Base-by-base conservation (phyloP, 1,284 basidiomycete species). In the Melampsora larici-populina region DNA sequence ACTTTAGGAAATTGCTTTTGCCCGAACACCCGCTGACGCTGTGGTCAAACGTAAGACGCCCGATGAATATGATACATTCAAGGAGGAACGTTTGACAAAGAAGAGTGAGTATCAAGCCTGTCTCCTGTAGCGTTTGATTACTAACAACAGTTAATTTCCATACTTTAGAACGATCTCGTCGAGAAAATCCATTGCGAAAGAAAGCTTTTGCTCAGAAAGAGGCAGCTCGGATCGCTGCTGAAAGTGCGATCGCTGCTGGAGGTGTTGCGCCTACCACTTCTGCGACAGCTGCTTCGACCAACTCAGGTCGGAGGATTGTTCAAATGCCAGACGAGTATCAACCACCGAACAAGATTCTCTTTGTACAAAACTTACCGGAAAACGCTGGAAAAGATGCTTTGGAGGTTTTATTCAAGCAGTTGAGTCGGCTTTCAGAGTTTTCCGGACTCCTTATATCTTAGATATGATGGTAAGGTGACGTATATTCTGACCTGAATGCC, bases 251-350 rank as follows among this genome's bases (percentile, higher is more conserved):
- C 68, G 40, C 68, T 68, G 26, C 64, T 29, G 48, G 49, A 15
- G 62, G 51, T 9, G 76, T 71, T 46, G 62, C 51, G 3, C 48
- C 79, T 6, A 26, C 63, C n/a, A 33, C 63, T n/a, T 40, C 80
- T 29, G 33, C 40, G 77, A 24, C 65, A 4, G 70, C 71, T 7
- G 70, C 79, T 15, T 49, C 79, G 0, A 67, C 78, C 4, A 65
- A 75, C 13, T 81, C 79, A n/a, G 78, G 80, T 33, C 40, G 70
- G 46, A 74, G 64, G 15, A 78, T 90, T 80, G 90, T 98, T 80
- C 92, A 94, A 83, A 95, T 97, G 92, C 95, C 97, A 43, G 96
- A 99, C 90, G 96, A 99, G 85, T 99, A 99, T 85, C 88, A 99
- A 9, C 97, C 97, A 4, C 96, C 96, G 43, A 99, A 99, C 91